These are phyloP conservation scores for Nicotiana paniculata DNA, from an alignment of 257 asterid genomes.

Conservation along the genomic window DNA sequence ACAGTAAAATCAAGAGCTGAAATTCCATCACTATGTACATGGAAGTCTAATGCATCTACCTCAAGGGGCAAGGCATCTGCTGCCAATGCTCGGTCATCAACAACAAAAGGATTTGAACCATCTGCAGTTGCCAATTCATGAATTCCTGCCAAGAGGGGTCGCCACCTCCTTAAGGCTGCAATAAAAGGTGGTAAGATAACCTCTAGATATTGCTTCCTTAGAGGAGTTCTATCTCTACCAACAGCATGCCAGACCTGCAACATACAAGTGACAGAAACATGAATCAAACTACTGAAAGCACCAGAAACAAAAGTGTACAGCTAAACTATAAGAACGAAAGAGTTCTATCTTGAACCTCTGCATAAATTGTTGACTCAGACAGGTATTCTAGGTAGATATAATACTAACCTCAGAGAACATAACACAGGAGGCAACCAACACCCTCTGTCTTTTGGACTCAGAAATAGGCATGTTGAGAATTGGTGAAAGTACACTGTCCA, in stretches of 20 bases:
- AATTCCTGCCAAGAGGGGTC: slow-evolving; percentile 97
- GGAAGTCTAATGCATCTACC: slow-evolving; percentile 36
- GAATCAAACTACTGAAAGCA: slow-evolving; percentile 6
- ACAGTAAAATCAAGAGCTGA: slow-evolving; percentile 12
- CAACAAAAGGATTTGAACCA: slow-evolving; percentile 90
- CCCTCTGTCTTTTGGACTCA: slow-evolving; percentile 92
- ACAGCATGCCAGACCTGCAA: slow-evolving; percentile 91
- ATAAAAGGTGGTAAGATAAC: slow-evolving; percentile 92
- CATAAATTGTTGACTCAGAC: background rate
- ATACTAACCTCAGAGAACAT: slow-evolving; percentile 88
- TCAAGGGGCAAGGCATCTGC: slow-evolving; percentile 95
- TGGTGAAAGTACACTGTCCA: slow-evolving; percentile 90
- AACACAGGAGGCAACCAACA: slow-evolving; percentile 89
- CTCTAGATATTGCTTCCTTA: slow-evolving; percentile 90
- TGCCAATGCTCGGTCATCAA: slow-evolving; percentile 91
- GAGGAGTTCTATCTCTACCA: slow-evolving; percentile 68
- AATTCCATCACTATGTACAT: background rate
- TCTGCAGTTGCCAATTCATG: slow-evolving; percentile 90
- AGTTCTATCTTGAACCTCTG: background rate
- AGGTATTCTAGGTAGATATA: slow-evolving; percentile 9
- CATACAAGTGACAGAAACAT: slow-evolving; percentile 18
- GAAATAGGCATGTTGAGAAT: slow-evolving; percentile 84
- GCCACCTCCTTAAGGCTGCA: slow-evolving; percentile 94
- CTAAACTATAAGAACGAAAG: background rate
- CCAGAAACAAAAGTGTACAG: slow-evolving; percentile 4